Evolutionary conservation across 2,329 filamentous ascomycete genomes (phyloP), one percentile per base, ranked within the genome.

Genomic region (Diaporthe nobilis): DNA sequence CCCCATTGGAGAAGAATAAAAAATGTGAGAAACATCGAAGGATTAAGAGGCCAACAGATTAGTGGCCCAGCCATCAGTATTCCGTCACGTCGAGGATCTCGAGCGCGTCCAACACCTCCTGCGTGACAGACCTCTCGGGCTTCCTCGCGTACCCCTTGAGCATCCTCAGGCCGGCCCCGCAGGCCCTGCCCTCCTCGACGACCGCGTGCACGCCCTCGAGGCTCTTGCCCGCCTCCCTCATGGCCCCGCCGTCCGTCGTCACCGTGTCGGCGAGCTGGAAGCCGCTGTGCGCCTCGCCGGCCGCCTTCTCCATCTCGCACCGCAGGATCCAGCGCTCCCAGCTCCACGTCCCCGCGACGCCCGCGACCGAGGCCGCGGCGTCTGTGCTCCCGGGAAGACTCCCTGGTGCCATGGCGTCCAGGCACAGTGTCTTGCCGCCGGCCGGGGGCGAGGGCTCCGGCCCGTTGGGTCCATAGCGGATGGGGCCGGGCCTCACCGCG

Each of bases 261-360:
- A 88, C 88, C 6, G 85, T 90, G 79, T 91, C 88, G 6, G 85
- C 85, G 34, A 91, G 86, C 15, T 90, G 84, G 73, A 77, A 75
- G 15, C 76, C 76, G 73, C 76, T 77, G 70, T 75, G 73, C 77
- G 89, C 84, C 82, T 95, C 92, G 37, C 94, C 94, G 81, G 95
- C 87, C 6, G 88, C 88, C 84, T 90, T 97, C 87, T 98, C 96
- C 85, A 93, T 90, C 86, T 97, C 94, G 80, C 96, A 90, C 81
- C 95, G 94, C 79, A 98, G 86, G 83, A 98, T 90, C 97, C 97
- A 99, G 83, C 95, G 94, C 89, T 99, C 97, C 96, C 96, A 99
- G 83, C 93, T 92, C 92, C 95, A 97, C 37, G 94, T 93, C 6
- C 95, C 97, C 0, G 96, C 91, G 55, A 98, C 86, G 28, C 96